Base-by-base conservation (phyloP, 805 yeast species). In the Starmerella bombi region DNA sequence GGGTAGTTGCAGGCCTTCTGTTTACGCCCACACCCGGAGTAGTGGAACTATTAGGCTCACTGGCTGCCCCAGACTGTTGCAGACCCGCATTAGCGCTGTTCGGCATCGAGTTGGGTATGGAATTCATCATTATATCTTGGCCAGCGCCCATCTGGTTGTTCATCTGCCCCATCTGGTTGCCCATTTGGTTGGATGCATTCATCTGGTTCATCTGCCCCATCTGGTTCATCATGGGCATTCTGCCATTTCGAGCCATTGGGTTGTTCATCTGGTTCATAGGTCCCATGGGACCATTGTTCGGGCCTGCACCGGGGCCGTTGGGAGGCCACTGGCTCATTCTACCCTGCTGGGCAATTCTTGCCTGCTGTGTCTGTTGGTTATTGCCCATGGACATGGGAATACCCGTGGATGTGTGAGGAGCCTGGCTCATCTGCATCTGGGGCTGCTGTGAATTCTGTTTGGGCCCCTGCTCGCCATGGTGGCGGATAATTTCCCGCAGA, bases 401-500 rank as follows among this genome's bases (percentile, higher is more conserved):
- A n/a, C 32, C 27, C n/a, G n/a, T n/a, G n/a, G 25, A 23, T 9
- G 32, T 15, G 19, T 12, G 25, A 22, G 33, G 14, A 15, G n/a
- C 18, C 15, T 25, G 16, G 16, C 14, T 19, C n/a, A 9, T 32
- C 15, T 23, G 27, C 32, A 5, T 8, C 18, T 22, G 36, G 16
- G 29, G 31, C 25, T 28, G 35, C 20, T 27, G 42, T n/a, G 14
- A 6, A 4, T 34, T 32, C 16, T 25, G 34, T 25, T 33, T 28
- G 3, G 27, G 27, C 27, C 22, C 8, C 8, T 15, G 39, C 31
- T 30, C 25, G 23, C 32, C 30, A 28, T 28, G 54, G 16, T 30
- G 34, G 23, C 43, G 44, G n/a, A 41, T 18, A 12, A 37, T 32
- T 25, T 25, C 37, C 28, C 38, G 44, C 27, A 48, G 43, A 9